phyloP scores from a whole-genome alignment of 306 rosid species.

The Begonia fuchsioides region DNA sequence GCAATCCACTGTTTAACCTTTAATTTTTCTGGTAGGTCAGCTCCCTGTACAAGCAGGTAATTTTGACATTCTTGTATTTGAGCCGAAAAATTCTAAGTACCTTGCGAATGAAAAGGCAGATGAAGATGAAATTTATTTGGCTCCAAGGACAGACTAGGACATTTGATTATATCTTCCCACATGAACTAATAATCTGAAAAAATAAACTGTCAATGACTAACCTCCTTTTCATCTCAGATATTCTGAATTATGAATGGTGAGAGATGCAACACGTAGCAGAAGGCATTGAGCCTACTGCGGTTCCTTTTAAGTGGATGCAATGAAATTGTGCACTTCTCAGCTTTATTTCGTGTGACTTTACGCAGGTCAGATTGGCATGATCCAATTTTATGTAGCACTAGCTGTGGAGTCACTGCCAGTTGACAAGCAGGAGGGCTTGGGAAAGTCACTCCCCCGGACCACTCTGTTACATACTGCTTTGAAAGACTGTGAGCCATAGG shows the following conservation, averaged over 20 bases:
- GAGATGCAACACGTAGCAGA: constrained; percentile 2
- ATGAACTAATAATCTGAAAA: too few relatives aligned
- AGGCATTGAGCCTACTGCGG: constrained; percentile 19
- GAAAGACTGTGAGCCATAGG: constrained; percentile 88
- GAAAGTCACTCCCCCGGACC: constrained; percentile 65
- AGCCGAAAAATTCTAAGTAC: too few relatives aligned
- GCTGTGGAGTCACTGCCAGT: constrained; percentile 61
- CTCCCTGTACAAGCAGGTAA: too few relatives aligned
- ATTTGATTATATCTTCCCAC: too few relatives aligned
- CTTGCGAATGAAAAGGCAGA: too few relatives aligned
- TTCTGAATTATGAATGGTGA: constrained; percentile 10
- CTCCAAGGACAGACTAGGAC: too few relatives aligned
- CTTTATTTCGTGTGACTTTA: constrained; percentile 19
- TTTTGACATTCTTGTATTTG: too few relatives aligned
- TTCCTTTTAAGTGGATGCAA: background rate
- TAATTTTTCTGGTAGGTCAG: too few relatives aligned
- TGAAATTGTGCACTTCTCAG: background rate
- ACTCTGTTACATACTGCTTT: constrained; percentile 71
- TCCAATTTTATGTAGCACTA: constrained; percentile 39
- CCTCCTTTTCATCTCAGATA: constrained; percentile 4
- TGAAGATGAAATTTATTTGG: too few relatives aligned
- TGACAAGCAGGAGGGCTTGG: constrained; percentile 44
- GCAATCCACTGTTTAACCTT: too few relatives aligned
- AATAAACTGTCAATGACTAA: background rate
- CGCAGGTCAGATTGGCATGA: constrained; percentile 12